These are phyloP conservation scores for Nicotiana sylvestris DNA, from an alignment of 257 asterid genomes.

Conservation along the genomic window DNA sequence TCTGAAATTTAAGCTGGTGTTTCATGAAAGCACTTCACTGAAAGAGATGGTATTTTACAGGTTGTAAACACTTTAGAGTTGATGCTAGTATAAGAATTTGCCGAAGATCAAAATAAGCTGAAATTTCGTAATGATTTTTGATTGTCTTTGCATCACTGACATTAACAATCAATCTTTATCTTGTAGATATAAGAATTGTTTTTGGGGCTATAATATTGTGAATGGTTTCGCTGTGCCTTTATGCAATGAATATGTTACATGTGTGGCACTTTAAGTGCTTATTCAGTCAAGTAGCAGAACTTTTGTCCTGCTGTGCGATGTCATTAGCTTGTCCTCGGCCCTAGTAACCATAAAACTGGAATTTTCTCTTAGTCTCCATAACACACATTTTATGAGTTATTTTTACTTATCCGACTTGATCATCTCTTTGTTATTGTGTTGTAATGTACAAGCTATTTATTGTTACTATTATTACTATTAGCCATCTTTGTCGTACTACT, in stretches of 20 bases:
- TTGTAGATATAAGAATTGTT: neutral
- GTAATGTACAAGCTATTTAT: too few species aligned
- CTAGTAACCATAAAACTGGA: too few species aligned
- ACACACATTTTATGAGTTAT: too few species aligned
- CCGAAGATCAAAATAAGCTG: neutral
- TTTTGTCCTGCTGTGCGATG: neutral
- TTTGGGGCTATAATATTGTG: neutral
- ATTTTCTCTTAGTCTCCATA: too few species aligned
- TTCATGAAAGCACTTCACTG: neutral
- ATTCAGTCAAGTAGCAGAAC: neutral
- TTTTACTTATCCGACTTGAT: too few species aligned
- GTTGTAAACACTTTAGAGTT: neutral
- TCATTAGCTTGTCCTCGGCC: neutral
- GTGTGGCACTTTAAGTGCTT: neutral
- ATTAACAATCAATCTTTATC: neutral
- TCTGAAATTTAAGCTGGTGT: neutral
- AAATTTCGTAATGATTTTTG: neutral
- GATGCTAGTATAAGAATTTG: neutral
- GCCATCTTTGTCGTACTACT: too few species aligned
- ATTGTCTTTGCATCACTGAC: neutral
- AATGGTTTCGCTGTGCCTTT: neutral
- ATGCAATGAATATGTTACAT: neutral
- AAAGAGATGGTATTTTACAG: neutral
- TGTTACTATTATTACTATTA: too few species aligned
- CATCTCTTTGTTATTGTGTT: too few species aligned